Conservation (phyloP, 2,329 filamentous ascomycete genomes). For the Fusarium nisikadoi region DNA sequence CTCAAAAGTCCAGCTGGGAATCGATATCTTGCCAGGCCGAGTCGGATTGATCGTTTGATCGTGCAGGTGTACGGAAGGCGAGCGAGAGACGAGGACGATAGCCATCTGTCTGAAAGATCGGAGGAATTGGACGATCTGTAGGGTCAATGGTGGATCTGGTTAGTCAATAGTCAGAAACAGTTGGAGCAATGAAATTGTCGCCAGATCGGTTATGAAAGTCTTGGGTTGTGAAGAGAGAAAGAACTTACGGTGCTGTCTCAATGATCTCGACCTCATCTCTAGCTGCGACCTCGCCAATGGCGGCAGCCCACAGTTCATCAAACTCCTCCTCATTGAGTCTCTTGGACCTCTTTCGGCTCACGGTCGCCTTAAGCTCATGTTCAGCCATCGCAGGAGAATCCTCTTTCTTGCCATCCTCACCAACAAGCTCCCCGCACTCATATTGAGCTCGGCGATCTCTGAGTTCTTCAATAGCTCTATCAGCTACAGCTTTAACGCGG, state of each 20-base stretch:
- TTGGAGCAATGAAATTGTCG: slow-evolving; percentile 39
- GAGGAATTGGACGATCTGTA: slow-evolving; percentile 76
- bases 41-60: slow-evolving; percentile 79
- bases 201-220: slow-evolving; percentile 24
- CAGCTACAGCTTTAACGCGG: slow-evolving; percentile 85
- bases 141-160: slow-evolving; percentile 81
- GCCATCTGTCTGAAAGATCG: slow-evolving; percentile 68
- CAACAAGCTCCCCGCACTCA: slow-evolving; percentile 82
- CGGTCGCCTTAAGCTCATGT: slow-evolving; percentile 79
- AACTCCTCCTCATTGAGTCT: slow-evolving; percentile 89
- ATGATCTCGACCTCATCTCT: slow-evolving; percentile 69
- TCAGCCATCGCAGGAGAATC: slow-evolving; percentile 71
- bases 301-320: slow-evolving; percentile 83
- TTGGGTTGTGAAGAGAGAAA: slow-evolving; percentile 27
- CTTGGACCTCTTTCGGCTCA: slow-evolving; percentile 81
- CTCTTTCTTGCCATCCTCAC: slow-evolving; percentile 69
- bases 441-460: slow-evolving; percentile 86
- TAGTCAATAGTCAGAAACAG: slow-evolving; percentile 75
- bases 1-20: slow-evolving; percentile 79
- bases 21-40: slow-evolving; percentile 87
- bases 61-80: slow-evolving; percentile 87
- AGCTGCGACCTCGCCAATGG: slow-evolving; percentile 75
- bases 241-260: slow-evolving; percentile 63
- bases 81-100: slow-evolving; percentile 91
- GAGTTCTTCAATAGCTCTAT: slow-evolving; percentile 87